Conservation (phyloP, 2,329 filamentous ascomycete genomes). For the Aspergillus carbonarius region DNA sequence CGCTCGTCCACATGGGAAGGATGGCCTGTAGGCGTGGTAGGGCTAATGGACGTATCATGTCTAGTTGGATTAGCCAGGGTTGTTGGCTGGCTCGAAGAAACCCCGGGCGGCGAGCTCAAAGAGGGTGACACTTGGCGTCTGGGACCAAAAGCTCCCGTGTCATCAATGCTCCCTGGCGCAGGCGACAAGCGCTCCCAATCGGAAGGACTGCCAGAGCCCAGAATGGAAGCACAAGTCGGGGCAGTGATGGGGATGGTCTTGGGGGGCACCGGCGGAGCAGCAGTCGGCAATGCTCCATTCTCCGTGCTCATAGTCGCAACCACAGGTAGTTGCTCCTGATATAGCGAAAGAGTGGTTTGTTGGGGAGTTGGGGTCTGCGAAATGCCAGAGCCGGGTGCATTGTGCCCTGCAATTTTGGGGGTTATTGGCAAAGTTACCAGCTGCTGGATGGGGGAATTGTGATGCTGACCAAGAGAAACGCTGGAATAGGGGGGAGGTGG, state of each 20-base stretch:
- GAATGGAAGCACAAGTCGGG: constrained; percentile 33
- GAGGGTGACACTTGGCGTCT: constrained; percentile 13
- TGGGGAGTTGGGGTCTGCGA: background rate
- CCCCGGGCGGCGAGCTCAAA: constrained; percentile 8
- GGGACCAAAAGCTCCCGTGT: constrained; percentile 27
- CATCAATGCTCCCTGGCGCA: constrained; percentile 39
- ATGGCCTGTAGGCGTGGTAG: constrained; percentile 9
- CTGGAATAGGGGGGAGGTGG: constrained; percentile 33
- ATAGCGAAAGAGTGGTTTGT: background rate
- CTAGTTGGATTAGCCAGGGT: constrained; percentile 2
- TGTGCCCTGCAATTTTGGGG: background rate
- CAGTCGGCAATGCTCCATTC: background rate
- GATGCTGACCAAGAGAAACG: constrained; percentile 22
- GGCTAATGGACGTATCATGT: constrained; percentile 2
- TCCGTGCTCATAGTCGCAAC: background rate
- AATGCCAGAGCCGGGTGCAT: background rate
- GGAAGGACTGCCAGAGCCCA: constrained; percentile 45
- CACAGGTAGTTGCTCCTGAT: background rate
- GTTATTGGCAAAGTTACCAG: background rate
- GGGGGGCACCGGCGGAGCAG: constrained; percentile 25
- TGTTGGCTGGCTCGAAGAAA: constrained; percentile 15
- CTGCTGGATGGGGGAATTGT: constrained; percentile 2
- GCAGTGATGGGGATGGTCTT: constrained; percentile 22
- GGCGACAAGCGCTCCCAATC: constrained; percentile 49
- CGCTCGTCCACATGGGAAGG: background rate